Evolutionary conservation across 163 green algal genomes (phyloP), one percentile per base, ranked within the genome.

Genomic region (Picocystis sp.): DNA sequence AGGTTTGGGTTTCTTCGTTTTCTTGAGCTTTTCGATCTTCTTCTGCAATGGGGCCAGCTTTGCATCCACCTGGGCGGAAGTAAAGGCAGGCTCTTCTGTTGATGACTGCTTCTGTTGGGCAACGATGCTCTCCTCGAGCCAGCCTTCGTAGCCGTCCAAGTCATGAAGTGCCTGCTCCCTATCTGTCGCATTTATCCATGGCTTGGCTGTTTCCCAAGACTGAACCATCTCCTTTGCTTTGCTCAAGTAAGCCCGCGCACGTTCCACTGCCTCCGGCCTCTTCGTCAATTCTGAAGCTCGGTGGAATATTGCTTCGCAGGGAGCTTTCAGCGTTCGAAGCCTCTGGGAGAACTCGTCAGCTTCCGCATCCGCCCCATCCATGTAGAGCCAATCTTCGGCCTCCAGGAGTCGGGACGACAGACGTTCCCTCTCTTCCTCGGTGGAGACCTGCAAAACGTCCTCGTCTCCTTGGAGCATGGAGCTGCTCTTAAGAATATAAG

Each of bases 371-470:
- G 83, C 82, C 22, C 81, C 82, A 43, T 93, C 84, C 25, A 69
- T 73, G 59, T 97, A 98, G 61, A 98, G 69, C 89, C 89, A 98
- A 58, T 98, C 89, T 74, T 98, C 89, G 2, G 70, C 75, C 3
- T 81, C 75, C 42, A 43, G 79, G 14, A 96, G 74, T 52, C 66
- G 43, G 13, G 43, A 51, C 2, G 47, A 41, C 54, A 95, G 83
- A 8, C 55, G 43, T 9, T 76, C 51, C 13, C 86, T 75, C 73
- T 84, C 61, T 52, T 80, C 77, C 48, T 83, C 73, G 0, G 72
- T 94, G 34, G 71, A 89, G 24, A 94, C 82, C 47, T 76, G 52
- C 14, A 55, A 21, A 11, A 81, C 43, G 13, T 53, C 62, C 33
- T 79, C 66, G 34, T 83, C 67, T 3, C 62, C 55, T 21, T 58